A percentile compares a stretch with the other conserved stretches of the same genome.
phyloP scores from a whole-genome alignment of 2,329 filamentous ascomycete species.

The Ceratocystis colombiana region DNA sequence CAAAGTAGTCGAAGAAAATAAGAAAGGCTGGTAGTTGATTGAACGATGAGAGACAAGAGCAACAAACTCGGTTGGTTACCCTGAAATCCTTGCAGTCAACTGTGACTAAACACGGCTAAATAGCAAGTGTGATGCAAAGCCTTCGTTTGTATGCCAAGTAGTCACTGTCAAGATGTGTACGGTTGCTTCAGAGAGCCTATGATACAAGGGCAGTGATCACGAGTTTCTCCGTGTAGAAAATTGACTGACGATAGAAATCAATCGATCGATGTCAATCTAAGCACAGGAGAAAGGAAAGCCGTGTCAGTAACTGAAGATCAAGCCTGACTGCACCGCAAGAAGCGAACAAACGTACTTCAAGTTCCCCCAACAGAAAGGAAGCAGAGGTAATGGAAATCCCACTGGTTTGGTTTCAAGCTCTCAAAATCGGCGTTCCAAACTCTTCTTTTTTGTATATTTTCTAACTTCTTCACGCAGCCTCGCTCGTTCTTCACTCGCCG shows the following conservation, averaged over 20 bases:
- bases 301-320: constrained; percentile 23
- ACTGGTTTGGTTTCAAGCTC: neutral
- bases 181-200: neutral
- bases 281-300: constrained; percentile 19
- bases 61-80: neutral
- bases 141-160: constrained; percentile 13
- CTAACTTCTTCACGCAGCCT: neutral
- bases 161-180: neutral
- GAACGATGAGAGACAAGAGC: neutral
- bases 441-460: constrained; percentile 6
- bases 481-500: constrained; percentile 14
- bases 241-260: constrained; percentile 21
- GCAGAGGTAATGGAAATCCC: constrained; percentile 8
- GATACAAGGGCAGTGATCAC: constrained; percentile 7
- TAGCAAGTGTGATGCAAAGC: neutral
- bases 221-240: constrained; percentile 13
- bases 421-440: neutral
- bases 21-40: too few species aligned
- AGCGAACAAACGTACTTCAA: constrained; percentile 25
- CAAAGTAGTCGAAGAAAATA: too few species aligned
- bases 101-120: neutral
- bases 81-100: neutral
- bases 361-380: neutral
- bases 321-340: constrained; percentile 18
- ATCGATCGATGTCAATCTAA: constrained; percentile 25